These are phyloP conservation scores for Escallonia rubra DNA, from an alignment of 129 eudicot genomes.

Conservation along the genomic window DNA sequence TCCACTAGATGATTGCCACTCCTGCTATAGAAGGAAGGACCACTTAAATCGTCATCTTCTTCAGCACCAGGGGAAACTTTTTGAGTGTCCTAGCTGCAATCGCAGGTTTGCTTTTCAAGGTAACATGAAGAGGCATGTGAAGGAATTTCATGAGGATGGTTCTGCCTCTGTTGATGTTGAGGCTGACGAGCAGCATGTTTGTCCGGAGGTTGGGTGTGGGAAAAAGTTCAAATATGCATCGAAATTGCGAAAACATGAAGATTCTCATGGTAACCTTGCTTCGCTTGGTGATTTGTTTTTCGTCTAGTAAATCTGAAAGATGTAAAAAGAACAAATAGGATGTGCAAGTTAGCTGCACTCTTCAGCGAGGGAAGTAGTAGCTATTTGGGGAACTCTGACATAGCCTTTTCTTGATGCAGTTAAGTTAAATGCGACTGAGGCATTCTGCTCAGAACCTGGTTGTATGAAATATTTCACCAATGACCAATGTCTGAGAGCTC, in stretches of 20 bases:
- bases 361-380: neutral
- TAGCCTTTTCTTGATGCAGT: constrained; percentile 32
- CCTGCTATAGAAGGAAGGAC: constrained; percentile 78
- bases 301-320: neutral
- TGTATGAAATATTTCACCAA: constrained; percentile 75
- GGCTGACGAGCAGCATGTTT: constrained; percentile 30
- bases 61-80: constrained; percentile 78
- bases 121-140: constrained; percentile 63
- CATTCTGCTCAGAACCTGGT: constrained; percentile 63
- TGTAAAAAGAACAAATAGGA: neutral
- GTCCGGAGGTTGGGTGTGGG: constrained; percentile 75
- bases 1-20: constrained; percentile 56
- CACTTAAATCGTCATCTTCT: constrained; percentile 80
- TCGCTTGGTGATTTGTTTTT: neutral
- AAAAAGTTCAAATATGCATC: constrained; percentile 72
- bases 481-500: constrained; percentile 54
- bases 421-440: constrained; percentile 56
- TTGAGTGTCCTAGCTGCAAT: constrained; percentile 61
- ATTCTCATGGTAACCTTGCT: constrained; percentile 55
- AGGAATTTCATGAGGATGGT: constrained; percentile 47
- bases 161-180: constrained; percentile 12
- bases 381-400: neutral
- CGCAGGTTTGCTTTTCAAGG: constrained; percentile 53
- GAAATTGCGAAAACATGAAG: constrained; percentile 50
- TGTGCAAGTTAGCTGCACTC: neutral